Base-by-base conservation (phyloP, 2,329 filamentous ascomycete species). In the Elsinoe fawcettii region DNA sequence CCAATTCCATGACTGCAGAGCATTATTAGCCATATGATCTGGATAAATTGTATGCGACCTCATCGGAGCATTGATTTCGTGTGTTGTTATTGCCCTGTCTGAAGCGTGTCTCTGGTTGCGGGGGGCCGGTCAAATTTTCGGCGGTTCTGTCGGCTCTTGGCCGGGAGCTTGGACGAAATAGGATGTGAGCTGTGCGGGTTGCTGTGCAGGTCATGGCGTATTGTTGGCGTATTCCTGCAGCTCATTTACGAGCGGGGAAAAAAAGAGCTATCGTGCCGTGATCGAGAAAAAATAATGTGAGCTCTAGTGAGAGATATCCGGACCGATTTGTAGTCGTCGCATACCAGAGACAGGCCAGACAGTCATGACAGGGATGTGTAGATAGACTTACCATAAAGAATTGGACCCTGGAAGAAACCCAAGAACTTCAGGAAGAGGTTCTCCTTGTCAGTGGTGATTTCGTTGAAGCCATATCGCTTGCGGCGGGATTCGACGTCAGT, bases 401-500 rank as follows among this genome's bases (percentile, higher is more conserved):
- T 85, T 61, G 86, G 86, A 67, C 86, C 86, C 64, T 77, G 82
- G 80, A 89, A 89, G 76, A 86, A 89, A 69, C 81, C 79, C 65
- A 89, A 74, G 75, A 89, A 88, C 75, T 88, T 85, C 69, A 85
- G 70, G 70, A 88, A 79, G 76, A 87, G 75, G 76, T 88, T 88
- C 74, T 85, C 83, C 78, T 88, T 88, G 76, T 88, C 86, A 30
- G 84, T 82, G 27, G 79, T 77, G 70, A 89, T 76, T 71, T 89
- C 86, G 75, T 88, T 89, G 75, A 74, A 88, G 60, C 86, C 86
- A 63, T 77, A 78, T 66, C 79, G 79, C 75, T 82, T 86, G 64
- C 86, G 78, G 66, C 86, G 81, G 54, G 67, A 66, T 66, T 87
- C 85, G 56, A 87, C 80, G 60, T 87, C 82, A 60, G 68, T 62